Evolutionary conservation across 2,329 filamentous ascomycete species (phyloP), one percentile per base, ranked within the genome.

Genomic region (Scedosporium minutisporum): DNA sequence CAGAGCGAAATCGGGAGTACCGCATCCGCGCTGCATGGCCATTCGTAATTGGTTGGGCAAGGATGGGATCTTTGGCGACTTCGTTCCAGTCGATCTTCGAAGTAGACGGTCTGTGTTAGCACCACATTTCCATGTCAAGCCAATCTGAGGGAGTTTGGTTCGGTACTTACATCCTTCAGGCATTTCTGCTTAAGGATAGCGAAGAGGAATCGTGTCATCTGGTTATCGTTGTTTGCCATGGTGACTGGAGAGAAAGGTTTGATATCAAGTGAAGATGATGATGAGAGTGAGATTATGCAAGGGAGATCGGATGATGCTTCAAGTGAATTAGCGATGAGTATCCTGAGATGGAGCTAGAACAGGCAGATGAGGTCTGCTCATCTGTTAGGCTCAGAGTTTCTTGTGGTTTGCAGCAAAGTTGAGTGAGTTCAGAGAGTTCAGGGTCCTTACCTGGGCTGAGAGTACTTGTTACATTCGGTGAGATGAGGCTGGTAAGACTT

Each of bases 11-110:
- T 42, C 83, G 78, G 14, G 81, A 80, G 70, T 80, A 86, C 62
- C 83, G 77, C 83, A 86, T 86, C 58, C 83, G 79, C 38, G 83
- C 83, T 33, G 83, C 83, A 70, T 86, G 83, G 55, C 83, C 83
- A 68, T 85, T 86, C 65, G 81, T 78, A 64, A 85, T 85, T 66
- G 78, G 75, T 59, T 83, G 76, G 25, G 78, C 65, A 9, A 86
- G 75, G 58, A 82, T 76, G 21, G 82, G 81, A 64, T 84, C 80
- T 42, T 75, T 71, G 61, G 83, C 83, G 55, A 86, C 83, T 68
- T 77, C 72, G 64, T 80, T 80, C 83, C 83, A 86, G 69, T 86
- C 80, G 68, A 86, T 83, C 83, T 86, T 63, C 27, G 14, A n/a
- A 1, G 29, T 21, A 10, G 29, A 25, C 3, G 38, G 25, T 4